Evolutionary conservation across 345 rosid genomes (phyloP), one percentile per base, ranked within the genome.

Genomic region (Carallia brachiata): DNA sequence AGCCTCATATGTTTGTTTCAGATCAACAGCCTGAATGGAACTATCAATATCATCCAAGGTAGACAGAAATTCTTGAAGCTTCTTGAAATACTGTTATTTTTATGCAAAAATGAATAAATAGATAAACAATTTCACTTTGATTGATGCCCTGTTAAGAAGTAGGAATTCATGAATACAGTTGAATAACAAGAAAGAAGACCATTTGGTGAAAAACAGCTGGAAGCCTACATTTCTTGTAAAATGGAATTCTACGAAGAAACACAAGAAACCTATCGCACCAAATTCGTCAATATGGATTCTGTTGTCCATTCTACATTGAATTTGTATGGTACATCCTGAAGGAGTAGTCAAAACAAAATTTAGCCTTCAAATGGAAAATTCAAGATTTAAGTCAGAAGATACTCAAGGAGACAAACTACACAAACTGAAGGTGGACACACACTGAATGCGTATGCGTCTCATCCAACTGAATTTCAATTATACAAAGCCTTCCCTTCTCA

Each of bases 391-490:
- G 55, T 63, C 37, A 65, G 30, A 64, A 66, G 58, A 63, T 28
- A 32, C 34, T 4, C 2, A 52, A 65, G 19, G n/a, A 31, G 36
- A 80, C 98, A 65, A 62, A 92, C 96, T 78, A 82, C 87, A 5
- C 94, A 86, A 76, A 90, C 63, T 36, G 89, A 86, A 70, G 98
- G 96, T 59, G 86, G 23, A 82, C 87, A 5, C 94, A 86, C 75
- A 90, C 63, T 36, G 89, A 86, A 70, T 96, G 96, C 59, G 86
- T 23, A 83, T 87, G 85, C 63, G 77, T 79, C 68, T 79, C 72
- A 66, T 74, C 75, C 44, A 92, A 78, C 48, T 84, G 86, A 78
- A 92, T 76, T 78, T 83, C 92, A 74, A 90, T 63, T n/a, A 79
- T 59, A 68, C 88, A 92, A 65, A 67, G 74, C 77, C 87, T 85